Percentiles rank a stretch among this genome's conserved stretches.
phyloP scores from a whole-genome alignment of 129 eudicot genomes.

The Rutidosis leptorrhynchoides region DNA sequence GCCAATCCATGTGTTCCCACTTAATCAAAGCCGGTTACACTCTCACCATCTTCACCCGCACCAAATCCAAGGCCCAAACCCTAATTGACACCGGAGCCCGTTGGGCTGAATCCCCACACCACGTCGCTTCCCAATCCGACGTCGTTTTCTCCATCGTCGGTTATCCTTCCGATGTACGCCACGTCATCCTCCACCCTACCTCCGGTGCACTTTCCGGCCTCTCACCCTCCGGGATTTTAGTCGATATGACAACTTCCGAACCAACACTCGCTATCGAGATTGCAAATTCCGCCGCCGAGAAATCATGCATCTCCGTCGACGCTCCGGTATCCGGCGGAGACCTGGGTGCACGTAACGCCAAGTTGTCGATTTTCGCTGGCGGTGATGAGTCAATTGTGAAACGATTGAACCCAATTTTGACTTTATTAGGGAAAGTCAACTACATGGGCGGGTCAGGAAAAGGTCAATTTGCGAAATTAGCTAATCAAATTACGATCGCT shows the following conservation, averaged over 20 bases:
- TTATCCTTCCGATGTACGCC: conserved; percentile 97
- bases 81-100: conserved; percentile 66
- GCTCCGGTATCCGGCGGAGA: conserved; percentile 99
- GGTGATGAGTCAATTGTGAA: conserved; percentile 52
- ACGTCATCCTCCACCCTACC: conserved; percentile 72
- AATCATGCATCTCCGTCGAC: conserved; percentile 58
- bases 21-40: conserved; percentile 86
- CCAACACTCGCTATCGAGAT: conserved; percentile 82
- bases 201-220: conserved; percentile 75
- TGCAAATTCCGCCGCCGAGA: conserved; percentile 47
- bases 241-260: conserved; percentile 97
- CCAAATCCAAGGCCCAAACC: conserved; percentile 77
- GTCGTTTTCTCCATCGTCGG: conserved; percentile 98
- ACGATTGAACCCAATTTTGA: conserved; percentile 44
- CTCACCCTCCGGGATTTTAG: conserved; percentile 45
- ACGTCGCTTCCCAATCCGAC: conserved; percentile 84
- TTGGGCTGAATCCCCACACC: conserved; percentile 64
- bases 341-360: conserved; percentile 68
- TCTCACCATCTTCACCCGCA: conserved; percentile 92
- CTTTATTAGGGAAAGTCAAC: conserved; percentile 60
- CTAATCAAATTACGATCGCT: conserved; percentile 79
- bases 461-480: conserved; percentile 82
- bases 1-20: conserved; percentile 86
- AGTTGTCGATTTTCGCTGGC: conserved; percentile 83
- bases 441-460: conserved; percentile 95